Evolutionary conservation across 169 alveolate genomes (phyloP).

Genomic region (Eimeria brunetti): DNA sequence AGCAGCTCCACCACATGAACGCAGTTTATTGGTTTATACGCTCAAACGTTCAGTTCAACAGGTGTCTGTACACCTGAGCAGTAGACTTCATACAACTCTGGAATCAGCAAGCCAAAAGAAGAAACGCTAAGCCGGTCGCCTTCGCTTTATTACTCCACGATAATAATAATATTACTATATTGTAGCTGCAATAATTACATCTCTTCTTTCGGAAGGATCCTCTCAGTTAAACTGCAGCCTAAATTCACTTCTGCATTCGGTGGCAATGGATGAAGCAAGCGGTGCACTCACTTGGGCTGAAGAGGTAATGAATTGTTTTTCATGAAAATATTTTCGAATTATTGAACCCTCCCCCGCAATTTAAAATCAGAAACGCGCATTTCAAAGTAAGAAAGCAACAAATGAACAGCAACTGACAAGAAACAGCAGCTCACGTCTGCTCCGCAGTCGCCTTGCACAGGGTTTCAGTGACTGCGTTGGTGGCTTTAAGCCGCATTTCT

Average conservation of each 20-base stretch:
- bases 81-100: not conserved
- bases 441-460: conserved; percentile 56
- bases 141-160: not conserved
- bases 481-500: not conserved
- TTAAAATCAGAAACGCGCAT: conserved; percentile 19
- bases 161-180: too few relatives aligned
- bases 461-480: conserved; percentile 37
- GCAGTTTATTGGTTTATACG: not conserved
- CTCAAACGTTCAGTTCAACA: not conserved
- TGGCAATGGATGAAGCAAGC: not conserved
- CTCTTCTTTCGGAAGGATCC: not conserved
- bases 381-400: conserved; percentile 2
- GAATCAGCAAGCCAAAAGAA: not conserved
- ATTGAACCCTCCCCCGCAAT: not conserved
- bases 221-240: not conserved
- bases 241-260: not conserved
- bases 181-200: not conserved
- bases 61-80: conserved; percentile 41
- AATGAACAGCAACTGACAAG: not conserved
- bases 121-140: not conserved
- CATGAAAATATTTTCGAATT: not conserved
- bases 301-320: not conserved
- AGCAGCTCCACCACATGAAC: not conserved
- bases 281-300: conserved; percentile 2
- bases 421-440: not conserved